Evolutionary conservation across 305 asterid species (phyloP).

Genomic region (Fraxinus platypoda): DNA sequence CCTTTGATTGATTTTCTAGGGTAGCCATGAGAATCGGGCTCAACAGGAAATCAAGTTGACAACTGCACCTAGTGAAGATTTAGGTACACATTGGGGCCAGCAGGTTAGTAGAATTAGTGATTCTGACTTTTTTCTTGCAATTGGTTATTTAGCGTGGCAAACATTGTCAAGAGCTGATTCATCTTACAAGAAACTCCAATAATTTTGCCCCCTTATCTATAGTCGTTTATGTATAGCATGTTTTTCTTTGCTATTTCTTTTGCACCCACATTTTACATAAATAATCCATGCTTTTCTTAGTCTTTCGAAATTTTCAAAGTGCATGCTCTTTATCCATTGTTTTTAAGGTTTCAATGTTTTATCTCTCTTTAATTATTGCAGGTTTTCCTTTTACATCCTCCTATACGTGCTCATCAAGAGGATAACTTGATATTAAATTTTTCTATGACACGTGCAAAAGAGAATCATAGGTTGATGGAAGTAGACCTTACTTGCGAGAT

Average conservation of each 20-base stretch:
- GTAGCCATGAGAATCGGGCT: slow-evolving; percentile 63
- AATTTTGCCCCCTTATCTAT: not conserved
- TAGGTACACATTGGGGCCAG: slow-evolving; percentile 93
- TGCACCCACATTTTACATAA: not conserved
- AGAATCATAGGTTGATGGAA: slow-evolving; percentile 85
- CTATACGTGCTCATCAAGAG: slow-evolving; percentile 42
- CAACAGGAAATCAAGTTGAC: slow-evolving; percentile 69
- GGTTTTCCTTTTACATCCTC: slow-evolving; percentile 77
- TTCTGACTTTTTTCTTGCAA: not conserved
- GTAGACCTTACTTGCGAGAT: slow-evolving; percentile 61
- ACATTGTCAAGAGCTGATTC: not conserved
- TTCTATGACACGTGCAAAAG: slow-evolving; percentile 66
- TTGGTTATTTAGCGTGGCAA: not conserved
- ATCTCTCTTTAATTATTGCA: slow-evolving; percentile 29
- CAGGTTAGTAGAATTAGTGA: slow-evolving; percentile 50
- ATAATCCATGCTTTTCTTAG: not conserved
- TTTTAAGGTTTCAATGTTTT: not conserved
- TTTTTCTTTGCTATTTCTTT: not conserved
- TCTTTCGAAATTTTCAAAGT: not conserved
- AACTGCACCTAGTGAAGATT: slow-evolving; percentile 72
- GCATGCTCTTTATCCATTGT: not conserved
- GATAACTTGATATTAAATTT: slow-evolving; percentile 48
- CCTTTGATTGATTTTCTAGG: slow-evolving; percentile 42
- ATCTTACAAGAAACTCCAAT: not conserved
- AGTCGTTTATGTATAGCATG: not conserved